Evolutionary conservation across 495 filamentous ascomycete genomes (phyloP), one percentile per base, ranked within the genome.

Genomic region (Penicillium samsonianum): DNA sequence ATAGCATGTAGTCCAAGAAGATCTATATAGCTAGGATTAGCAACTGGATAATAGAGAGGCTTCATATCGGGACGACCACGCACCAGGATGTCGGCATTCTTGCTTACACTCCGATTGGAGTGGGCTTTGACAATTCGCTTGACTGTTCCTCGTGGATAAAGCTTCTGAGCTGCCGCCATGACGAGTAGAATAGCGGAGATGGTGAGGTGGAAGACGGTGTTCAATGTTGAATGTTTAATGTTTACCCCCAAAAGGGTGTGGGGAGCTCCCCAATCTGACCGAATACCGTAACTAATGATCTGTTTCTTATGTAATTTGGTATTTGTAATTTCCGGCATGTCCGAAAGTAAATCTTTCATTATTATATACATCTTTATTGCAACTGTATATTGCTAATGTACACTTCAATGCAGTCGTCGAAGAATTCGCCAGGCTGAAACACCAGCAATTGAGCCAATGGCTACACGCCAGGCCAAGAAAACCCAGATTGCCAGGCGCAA

Each of bases 61-160:
- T 10, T 50, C 8, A 28, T 40, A 31, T 45, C 4, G 5, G 19
- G 12, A 10, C 22, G 12, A 42, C 6, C n/a, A 57, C 82, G 62
- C 80, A 96, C 91, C 78, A 93, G 75, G 55, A 96, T 85, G 75
- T 96, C 92, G 43, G 85, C 87, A 65, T 96, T 92, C 72, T 92
- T 93, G 77, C 86, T 90, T 59, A 96, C 71, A 53, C 80, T 87
- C 60, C 84, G 82, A 50, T 90, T 88, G 5, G 89, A 87, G 70
- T 96, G 91, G 28, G 91, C 91, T 77, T 95, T 96, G 59, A 96
- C 81, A 33, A 92, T 92, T 60, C 90, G 89, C 73, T 90, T 93
- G 55, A 96, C 80, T 1, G 90, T 91, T 4, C 84, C 85, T 37
- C 92, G 87, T 3, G 92, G 92, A 59, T 96, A 96, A 20, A 90